Evolutionary conservation across 2,329 filamentous ascomycete species (phyloP).

Genomic region (Monosporascus sp.): DNA sequence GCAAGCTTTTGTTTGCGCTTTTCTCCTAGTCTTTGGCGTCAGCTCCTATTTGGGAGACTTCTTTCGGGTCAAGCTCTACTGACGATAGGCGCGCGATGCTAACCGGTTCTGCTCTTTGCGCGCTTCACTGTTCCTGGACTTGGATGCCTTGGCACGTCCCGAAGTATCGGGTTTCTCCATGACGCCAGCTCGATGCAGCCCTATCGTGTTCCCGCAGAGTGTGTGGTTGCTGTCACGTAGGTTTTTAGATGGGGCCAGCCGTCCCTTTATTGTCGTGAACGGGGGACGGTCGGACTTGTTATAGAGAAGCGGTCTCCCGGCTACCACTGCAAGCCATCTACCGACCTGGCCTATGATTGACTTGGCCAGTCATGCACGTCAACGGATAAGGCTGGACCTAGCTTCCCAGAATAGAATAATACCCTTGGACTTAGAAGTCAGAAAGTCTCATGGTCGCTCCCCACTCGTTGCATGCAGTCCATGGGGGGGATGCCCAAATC

Average conservation of each 20-base stretch:
- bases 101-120: constrained; percentile 27
- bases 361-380: no score
- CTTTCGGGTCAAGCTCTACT: constrained; percentile 9
- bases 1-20: constrained; percentile 39
- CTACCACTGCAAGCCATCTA: background rate
- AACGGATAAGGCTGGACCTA: background rate
- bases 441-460: background rate
- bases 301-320: background rate
- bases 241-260: constrained; percentile 2
- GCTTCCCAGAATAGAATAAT: background rate
- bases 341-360: no score
- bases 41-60: constrained; percentile 5
- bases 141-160: constrained; percentile 14
- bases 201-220: constrained; percentile 3
- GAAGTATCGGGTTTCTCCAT: constrained; percentile 16
- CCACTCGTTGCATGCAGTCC: background rate
- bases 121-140: constrained; percentile 21
- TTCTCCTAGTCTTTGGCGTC: constrained; percentile 27
- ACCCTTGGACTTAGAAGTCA: background rate
- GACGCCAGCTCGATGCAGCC: constrained; percentile 5
- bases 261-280: background rate
- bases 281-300: background rate
- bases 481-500: background rate
- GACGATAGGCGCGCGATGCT: constrained; percentile 27
- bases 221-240: constrained; percentile 5